A percentile compares a stretch with the other conserved stretches of the same genome.
Conservation (phyloP, 2,329 filamentous ascomycete genomes). For the Fusarium foetens region DNA sequence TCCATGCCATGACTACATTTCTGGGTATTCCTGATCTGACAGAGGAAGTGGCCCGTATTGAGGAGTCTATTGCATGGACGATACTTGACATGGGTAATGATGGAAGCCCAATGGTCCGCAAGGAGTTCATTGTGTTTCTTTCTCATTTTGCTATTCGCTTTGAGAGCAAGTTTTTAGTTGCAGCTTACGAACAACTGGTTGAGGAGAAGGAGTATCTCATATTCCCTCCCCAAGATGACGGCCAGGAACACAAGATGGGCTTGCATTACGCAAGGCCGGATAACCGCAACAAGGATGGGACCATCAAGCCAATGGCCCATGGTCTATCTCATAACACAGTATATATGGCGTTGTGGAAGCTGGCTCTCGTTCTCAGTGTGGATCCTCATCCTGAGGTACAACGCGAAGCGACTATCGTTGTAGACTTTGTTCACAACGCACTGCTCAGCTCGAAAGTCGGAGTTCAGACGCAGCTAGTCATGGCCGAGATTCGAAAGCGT, state of each 20-base stretch:
- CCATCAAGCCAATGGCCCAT: slow-evolving; percentile 65
- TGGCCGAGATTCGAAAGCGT: slow-evolving; percentile 75
- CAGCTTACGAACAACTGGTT: slow-evolving; percentile 87
- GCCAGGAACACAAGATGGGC: slow-evolving; percentile 69
- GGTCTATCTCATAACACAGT: slow-evolving; percentile 86
- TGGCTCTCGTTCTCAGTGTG: slow-evolving; percentile 87
- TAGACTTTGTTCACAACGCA: slow-evolving; percentile 84
- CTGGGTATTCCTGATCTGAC: slow-evolving; percentile 93
- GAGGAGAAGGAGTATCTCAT: slow-evolving; percentile 80
- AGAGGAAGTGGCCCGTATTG: slow-evolving; percentile 88
- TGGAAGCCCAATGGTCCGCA: slow-evolving; percentile 92
- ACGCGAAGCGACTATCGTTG: slow-evolving; percentile 82
- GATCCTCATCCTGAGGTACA: slow-evolving; percentile 96
- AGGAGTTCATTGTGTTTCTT: slow-evolving; percentile 92
- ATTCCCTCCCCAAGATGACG: slow-evolving; percentile 65
- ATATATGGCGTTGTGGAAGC: slow-evolving; percentile 94
- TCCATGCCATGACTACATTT: slow-evolving; percentile 94
- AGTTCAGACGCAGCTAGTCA: slow-evolving; percentile 73
- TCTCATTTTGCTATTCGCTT: slow-evolving; percentile 92
- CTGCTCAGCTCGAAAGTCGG: slow-evolving; percentile 82
- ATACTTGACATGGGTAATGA: slow-evolving; percentile 93
- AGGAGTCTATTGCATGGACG: slow-evolving; percentile 89
- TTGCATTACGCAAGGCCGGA: slow-evolving; percentile 69
- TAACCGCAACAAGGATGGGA: slow-evolving; percentile 66
- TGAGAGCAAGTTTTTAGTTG: slow-evolving; percentile 90